Conservation (phyloP, 1,284 basidiomycete species). For the Ustilago nuda region DNA sequence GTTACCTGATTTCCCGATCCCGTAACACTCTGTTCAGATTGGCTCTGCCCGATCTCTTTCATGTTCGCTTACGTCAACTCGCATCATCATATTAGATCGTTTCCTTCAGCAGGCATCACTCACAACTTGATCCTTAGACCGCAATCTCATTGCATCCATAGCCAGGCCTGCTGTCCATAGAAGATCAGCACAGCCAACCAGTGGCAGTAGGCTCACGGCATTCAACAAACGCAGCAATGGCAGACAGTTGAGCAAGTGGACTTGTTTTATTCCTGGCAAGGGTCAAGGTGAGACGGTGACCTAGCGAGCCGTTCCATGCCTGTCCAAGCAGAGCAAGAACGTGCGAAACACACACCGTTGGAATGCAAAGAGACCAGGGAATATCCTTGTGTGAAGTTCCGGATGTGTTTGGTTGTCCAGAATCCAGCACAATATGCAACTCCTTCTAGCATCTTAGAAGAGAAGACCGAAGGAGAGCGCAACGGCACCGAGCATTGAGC, state of each 20-base stretch:
- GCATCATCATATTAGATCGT: no score
- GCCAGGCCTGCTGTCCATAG: no score
- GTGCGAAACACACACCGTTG: background rate
- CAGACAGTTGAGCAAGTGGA: background rate
- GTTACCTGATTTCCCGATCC: no score
- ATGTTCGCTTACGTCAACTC: no score
- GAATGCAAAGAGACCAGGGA: background rate
- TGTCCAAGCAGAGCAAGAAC: background rate
- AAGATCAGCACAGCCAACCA: no score
- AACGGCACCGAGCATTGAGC: slow-evolving; percentile 27
- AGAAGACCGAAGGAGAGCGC: slow-evolving; percentile 38
- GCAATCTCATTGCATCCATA: no score
- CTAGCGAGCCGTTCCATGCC: background rate
- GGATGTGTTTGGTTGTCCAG: slow-evolving; percentile 1
- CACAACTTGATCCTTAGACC: no score
- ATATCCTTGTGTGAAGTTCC: background rate
- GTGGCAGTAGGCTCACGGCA: no score
- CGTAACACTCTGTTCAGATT: no score
- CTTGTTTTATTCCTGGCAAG: background rate
- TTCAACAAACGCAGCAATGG: background rate
- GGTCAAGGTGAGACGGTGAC: background rate
- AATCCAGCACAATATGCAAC: background rate
- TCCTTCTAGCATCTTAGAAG: slow-evolving; percentile 4
- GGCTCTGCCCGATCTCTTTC: no score
- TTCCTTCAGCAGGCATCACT: no score